Conservation (phyloP, 225 moss, liverwort and hornwort species). For the Straminergon stramineum region DNA sequence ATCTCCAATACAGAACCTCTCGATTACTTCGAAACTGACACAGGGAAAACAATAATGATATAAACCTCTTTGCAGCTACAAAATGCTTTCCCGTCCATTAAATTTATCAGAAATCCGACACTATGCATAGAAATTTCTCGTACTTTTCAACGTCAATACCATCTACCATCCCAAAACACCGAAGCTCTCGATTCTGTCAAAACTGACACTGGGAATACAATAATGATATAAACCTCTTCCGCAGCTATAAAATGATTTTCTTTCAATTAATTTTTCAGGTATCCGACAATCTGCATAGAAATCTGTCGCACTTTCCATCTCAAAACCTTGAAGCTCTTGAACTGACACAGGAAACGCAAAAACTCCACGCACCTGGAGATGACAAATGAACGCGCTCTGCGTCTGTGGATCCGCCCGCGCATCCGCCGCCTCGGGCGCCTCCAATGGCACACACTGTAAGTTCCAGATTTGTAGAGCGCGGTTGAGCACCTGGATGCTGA, state of each 20-base stretch:
- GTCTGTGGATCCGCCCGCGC: slow-evolving; percentile 39
- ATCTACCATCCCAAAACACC: background rate
- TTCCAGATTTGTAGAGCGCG: slow-evolving; percentile 52
- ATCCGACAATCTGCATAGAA: background rate
- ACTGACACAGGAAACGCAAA: background rate
- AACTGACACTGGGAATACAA: background rate
- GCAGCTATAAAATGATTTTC: background rate
- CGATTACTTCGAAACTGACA: background rate
- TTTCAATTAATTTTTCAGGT: background rate
- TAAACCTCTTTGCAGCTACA: background rate
- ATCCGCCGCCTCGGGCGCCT: slow-evolving; percentile 40
- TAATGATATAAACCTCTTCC: background rate
- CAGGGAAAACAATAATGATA: background rate
- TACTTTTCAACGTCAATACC: background rate
- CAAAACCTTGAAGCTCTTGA: background rate
- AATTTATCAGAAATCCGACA: background rate
- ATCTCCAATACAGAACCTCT: background rate
- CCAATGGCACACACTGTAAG: slow-evolving; percentile 49
- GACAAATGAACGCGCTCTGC: slow-evolving; percentile 55
- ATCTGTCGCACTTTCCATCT: background rate
- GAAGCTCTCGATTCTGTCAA: background rate
- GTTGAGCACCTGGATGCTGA: slow-evolving; percentile 58
- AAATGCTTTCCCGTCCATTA: background rate
- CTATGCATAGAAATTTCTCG: background rate
- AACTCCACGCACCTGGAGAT: slow-evolving; percentile 22